Evolutionary conservation across 768 basidiomycete species (phyloP).

Genomic region (Serendipita sp.): DNA sequence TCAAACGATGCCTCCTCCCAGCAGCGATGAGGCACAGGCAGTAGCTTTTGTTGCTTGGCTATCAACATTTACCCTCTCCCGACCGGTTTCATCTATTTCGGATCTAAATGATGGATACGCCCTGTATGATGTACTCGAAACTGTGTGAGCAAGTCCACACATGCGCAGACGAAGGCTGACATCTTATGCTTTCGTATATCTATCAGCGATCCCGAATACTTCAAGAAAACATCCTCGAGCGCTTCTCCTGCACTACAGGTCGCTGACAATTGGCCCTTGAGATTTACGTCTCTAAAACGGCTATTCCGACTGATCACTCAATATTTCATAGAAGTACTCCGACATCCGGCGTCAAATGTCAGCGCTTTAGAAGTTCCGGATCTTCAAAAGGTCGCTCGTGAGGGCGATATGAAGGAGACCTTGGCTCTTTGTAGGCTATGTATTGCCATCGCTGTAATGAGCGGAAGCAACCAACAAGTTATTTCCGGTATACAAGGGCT

Average conservation of each 20-base stretch:
- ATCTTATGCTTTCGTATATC: not conserved
- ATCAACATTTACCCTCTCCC: constrained; percentile 48
- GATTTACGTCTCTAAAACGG: constrained; percentile 68
- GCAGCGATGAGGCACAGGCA: constrained; percentile 25
- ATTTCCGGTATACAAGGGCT: constrained; percentile 79
- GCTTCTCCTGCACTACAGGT: constrained; percentile 33
- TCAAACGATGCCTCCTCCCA: not conserved
- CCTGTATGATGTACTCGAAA: constrained; percentile 55
- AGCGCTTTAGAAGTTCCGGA: constrained; percentile 66
- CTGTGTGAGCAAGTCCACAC: constrained; percentile 35
- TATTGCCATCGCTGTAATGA: constrained; percentile 78
- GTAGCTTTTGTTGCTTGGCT: constrained; percentile 75
- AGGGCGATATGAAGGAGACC: constrained; percentile 45
- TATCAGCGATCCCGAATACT: constrained; percentile 62
- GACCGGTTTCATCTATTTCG: constrained; percentile 41
- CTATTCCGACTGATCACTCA: constrained; percentile 79
- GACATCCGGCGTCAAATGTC: constrained; percentile 44
- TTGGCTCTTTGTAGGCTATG: constrained; percentile 65
- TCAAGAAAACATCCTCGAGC: constrained; percentile 39
- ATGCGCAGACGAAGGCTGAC: not conserved
- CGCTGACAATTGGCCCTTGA: constrained; percentile 79
- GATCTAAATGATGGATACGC: constrained; percentile 63
- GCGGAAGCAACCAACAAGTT: constrained; percentile 73
- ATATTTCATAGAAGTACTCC: constrained; percentile 71
- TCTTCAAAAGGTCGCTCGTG: constrained; percentile 72